Conservation (phyloP, 306 rosid genomes). For the Gastrolobium bilobum region DNA sequence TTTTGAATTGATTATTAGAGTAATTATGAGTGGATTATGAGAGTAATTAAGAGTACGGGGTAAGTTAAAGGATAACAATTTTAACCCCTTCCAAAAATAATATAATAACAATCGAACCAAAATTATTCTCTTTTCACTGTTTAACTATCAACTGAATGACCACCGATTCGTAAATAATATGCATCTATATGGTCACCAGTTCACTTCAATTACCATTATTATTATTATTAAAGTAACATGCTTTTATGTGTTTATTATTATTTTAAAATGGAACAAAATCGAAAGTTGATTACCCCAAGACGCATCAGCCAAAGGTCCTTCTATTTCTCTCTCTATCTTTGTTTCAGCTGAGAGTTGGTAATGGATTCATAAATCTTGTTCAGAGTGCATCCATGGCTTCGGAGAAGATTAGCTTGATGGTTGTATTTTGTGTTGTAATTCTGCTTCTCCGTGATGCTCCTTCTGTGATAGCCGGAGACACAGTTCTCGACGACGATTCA, state of each 20-base stretch:
- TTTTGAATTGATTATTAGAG: too few species aligned
- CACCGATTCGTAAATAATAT: background rate
- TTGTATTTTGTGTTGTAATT: conserved; percentile 48
- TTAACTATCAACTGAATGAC: too few species aligned
- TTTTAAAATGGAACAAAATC: conserved; percentile 22
- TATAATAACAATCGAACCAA: too few species aligned
- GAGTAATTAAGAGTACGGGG: too few species aligned
- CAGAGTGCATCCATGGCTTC: conserved; percentile 62
- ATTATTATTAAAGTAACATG: background rate
- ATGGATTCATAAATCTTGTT: conserved; percentile 54
- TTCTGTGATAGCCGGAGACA: conserved; percentile 75
- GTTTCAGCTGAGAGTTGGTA: conserved; percentile 47
- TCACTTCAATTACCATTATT: background rate
- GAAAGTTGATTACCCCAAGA: conserved; percentile 9
- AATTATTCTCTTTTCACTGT: too few species aligned
- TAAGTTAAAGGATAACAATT: too few species aligned
- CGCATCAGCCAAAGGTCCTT: background rate
- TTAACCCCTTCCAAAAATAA: too few species aligned
- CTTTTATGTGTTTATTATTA: background rate
- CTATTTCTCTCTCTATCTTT: background rate
- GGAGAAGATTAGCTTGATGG: conserved; percentile 50
- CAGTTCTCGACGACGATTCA: conserved; percentile 75
- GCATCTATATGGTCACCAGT: background rate
- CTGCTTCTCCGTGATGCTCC: conserved; percentile 52
- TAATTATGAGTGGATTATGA: too few species aligned